These are phyloP conservation scores for Colletotrichum kahawae DNA, from an alignment of 2,329 filamentous ascomycete species.

Conservation along the genomic window DNA sequence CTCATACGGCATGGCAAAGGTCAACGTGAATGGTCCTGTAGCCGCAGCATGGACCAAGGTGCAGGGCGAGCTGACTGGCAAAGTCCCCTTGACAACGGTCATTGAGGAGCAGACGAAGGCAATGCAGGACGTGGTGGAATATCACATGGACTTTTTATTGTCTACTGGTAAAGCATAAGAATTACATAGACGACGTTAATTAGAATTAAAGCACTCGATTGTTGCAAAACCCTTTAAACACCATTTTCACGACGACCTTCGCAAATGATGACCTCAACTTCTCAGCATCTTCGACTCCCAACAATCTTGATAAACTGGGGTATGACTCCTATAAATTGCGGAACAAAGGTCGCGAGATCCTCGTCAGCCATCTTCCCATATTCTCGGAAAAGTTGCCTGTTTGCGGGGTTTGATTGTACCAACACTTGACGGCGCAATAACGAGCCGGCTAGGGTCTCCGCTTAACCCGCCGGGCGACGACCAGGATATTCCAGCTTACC, in stretches of 20 bases:
- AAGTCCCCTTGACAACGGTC: conserved; percentile 50
- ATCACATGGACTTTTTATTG: conserved; percentile 41
- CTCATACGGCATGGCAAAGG: conserved; percentile 48
- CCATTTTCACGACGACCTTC: background rate
- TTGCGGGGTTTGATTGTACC: background rate
- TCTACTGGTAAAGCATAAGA: background rate
- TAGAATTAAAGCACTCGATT: background rate
- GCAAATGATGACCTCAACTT: background rate
- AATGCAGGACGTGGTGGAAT: conserved; percentile 54
- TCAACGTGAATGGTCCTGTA: conserved; percentile 54
- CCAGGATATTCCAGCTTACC: background rate
- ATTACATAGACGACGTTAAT: background rate
- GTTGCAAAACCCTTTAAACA: background rate
- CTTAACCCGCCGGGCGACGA: background rate
- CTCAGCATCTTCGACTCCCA: background rate
- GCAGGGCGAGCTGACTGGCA: conserved; percentile 49
- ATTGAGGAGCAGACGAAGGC: conserved; percentile 50
- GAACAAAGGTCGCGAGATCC: no score
- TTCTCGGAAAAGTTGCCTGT: background rate
- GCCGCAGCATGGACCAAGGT: conserved; percentile 53
- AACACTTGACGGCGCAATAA: background rate
- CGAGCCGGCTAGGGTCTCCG: background rate
- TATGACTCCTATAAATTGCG: background rate
- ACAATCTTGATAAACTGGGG: background rate
- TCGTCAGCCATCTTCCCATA: background rate